Conservation (phyloP, 495 filamentous ascomycete genomes). For the Polyplosphaeria fusca region DNA sequence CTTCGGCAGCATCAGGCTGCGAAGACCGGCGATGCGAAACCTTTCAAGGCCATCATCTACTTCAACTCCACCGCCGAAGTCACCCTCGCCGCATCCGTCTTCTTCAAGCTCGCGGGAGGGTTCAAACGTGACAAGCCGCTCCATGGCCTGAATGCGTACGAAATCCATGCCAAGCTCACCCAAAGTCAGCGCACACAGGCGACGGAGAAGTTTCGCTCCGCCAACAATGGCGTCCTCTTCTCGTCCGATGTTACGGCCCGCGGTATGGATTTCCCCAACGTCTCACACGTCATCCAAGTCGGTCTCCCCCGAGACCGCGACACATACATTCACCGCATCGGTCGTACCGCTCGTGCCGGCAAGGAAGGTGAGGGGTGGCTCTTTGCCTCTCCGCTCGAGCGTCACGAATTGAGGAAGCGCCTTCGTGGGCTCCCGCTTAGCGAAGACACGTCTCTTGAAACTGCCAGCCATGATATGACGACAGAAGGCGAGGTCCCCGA, state of each 20-base stretch:
- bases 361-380: slow-evolving; percentile 80
- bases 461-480: slow-evolving; percentile 55
- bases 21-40: slow-evolving; percentile 44
- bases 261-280: slow-evolving; percentile 95
- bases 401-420: slow-evolving; percentile 45
- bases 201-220: slow-evolving; percentile 67
- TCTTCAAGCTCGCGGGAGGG: slow-evolving; percentile 51
- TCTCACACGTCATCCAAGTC: slow-evolving; percentile 85
- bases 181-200: slow-evolving; percentile 63
- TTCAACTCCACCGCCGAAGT: slow-evolving; percentile 75
- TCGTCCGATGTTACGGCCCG: slow-evolving; percentile 93
- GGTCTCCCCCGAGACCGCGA: slow-evolving; percentile 69
- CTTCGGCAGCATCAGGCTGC: slow-evolving; percentile 51
- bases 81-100: slow-evolving; percentile 56
- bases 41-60: slow-evolving; percentile 94
- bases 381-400: slow-evolving; percentile 61
- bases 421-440: slow-evolving; percentile 66
- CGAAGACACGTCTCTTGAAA: slow-evolving; percentile 52
- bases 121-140: slow-evolving; percentile 31
- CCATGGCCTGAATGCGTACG: slow-evolving; percentile 50
- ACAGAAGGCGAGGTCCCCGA: slow-evolving; percentile 40
- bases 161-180: slow-evolving; percentile 78
- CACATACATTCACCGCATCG: slow-evolving; percentile 85
- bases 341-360: slow-evolving; percentile 67
- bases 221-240: slow-evolving; percentile 69